Conservation (phyloP, 2,329 filamentous ascomycete genomes). For the Aspergillus sojae region DNA sequence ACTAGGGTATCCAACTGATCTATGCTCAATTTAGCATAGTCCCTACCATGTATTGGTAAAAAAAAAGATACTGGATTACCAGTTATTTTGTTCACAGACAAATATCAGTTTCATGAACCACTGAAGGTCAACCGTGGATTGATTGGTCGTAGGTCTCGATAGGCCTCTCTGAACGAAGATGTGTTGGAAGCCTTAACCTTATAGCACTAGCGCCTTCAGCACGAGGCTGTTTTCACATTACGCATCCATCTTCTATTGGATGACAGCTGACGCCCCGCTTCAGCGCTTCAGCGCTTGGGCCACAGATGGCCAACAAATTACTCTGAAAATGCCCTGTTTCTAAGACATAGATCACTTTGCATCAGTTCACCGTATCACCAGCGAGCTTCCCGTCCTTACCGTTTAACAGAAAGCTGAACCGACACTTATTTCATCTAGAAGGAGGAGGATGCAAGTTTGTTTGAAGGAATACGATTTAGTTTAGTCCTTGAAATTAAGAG, state of each 20-base stretch:
- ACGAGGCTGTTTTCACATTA: background rate
- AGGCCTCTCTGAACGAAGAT: background rate
- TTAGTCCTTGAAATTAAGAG: background rate
- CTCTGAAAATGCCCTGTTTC: background rate
- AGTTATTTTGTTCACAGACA: background rate
- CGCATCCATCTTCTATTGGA: background rate
- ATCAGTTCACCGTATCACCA: background rate
- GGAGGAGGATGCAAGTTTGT: background rate
- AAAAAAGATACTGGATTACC: background rate
- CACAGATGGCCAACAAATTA: background rate
- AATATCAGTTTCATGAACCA: constrained; percentile 7
- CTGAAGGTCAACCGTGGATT: background rate
- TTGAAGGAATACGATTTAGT: background rate
- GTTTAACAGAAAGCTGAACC: background rate
- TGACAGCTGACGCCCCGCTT: background rate
- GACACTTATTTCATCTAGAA: background rate
- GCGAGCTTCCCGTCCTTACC: background rate
- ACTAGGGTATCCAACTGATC: no score
- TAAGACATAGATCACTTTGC: background rate
- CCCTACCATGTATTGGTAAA: no score
- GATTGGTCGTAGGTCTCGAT: constrained; percentile 4
- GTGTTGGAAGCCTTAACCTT: background rate
- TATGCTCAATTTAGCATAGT: no score
- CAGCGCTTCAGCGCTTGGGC: background rate
- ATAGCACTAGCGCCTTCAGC: background rate